These are phyloP conservation scores for Juglanconis oblonga DNA, from an alignment of 2,329 filamentous ascomycete genomes.

Conservation along the genomic window DNA sequence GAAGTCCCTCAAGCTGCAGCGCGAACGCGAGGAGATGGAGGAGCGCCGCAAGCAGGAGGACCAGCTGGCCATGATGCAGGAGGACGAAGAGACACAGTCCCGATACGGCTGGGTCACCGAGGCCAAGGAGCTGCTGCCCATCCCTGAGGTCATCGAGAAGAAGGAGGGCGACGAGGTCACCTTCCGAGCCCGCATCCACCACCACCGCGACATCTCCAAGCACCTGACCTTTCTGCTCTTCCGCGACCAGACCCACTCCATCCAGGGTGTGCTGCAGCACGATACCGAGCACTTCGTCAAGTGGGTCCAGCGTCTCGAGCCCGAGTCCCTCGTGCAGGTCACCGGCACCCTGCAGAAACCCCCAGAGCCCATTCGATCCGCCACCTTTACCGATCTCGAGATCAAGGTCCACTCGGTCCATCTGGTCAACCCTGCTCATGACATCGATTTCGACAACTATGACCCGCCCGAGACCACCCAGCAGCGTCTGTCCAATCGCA, in stretches of 20 bases:
- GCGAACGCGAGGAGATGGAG: constrained; percentile 25
- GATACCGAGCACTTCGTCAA: constrained; percentile 62
- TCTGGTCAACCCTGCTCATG: constrained; percentile 48
- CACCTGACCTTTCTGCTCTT: constrained; percentile 83
- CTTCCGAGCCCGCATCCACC: constrained; percentile 73
- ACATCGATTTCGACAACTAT: constrained; percentile 51
- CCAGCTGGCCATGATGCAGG: constrained; percentile 25
- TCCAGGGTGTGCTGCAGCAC: constrained; percentile 75
- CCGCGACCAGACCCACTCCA: constrained; percentile 76
- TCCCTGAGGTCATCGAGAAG: constrained; percentile 49
- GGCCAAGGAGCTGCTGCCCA: constrained; percentile 25
- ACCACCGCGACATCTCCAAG: constrained; percentile 76
- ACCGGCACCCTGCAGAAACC: constrained; percentile 71
- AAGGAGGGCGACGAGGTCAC: constrained; percentile 57
- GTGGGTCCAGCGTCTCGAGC: constrained; percentile 80
- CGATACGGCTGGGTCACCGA: constrained; percentile 29
- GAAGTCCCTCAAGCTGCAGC: constrained; percentile 15
- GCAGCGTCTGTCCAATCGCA: constrained; percentile 70
- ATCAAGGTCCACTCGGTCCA: constrained; percentile 61
- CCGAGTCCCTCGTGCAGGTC: constrained; percentile 76
- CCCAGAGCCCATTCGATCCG: constrained; percentile 70
- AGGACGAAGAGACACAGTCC: constrained; percentile 27
- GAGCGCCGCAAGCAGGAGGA: constrained; percentile 34
- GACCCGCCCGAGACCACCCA: constrained; percentile 43
- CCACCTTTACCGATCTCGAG: constrained; percentile 73